These are phyloP conservation scores for Tanacetum coccineum DNA, from an alignment of 129 eudicot genomes.

Conservation along the genomic window DNA sequence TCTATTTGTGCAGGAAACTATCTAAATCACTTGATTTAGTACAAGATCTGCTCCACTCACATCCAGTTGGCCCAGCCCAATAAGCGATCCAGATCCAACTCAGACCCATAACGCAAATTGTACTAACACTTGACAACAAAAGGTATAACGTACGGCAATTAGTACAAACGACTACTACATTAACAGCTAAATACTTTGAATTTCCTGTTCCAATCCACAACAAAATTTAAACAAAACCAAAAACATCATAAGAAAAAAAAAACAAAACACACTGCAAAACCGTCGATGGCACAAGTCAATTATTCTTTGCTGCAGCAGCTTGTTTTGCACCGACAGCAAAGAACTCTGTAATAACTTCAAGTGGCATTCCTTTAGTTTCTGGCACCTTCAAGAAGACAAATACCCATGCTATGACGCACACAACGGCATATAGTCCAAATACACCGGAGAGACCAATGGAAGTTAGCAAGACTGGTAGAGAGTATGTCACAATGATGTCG, in stretches of 20 bases:
- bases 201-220: conserved; percentile 31
- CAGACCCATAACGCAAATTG: no score
- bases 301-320: conserved; percentile 36
- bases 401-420: conserved; percentile 66
- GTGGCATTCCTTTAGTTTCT: conserved; percentile 97
- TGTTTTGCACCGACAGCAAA: conserved; percentile 90
- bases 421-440: conserved; percentile 71
- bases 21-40: no score
- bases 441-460: conserved; percentile 85
- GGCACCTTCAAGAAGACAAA: conserved; percentile 91
- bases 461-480: conserved; percentile 70
- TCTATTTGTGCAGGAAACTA: no score
- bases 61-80: no score
- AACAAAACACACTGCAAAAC: conserved; percentile 21
- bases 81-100: no score
- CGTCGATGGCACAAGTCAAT: conserved; percentile 9
- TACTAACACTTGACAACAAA: conserved; percentile 22
- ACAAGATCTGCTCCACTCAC: no score
- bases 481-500: conserved; percentile 83
- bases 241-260: conserved; percentile 17
- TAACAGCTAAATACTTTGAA: conserved; percentile 13
- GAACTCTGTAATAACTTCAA: conserved; percentile 92
- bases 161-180: conserved; percentile 25
- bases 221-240: conserved; percentile 32
- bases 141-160: conserved; percentile 14